phyloP scores from a whole-genome alignment of 129 eudicot species.

The Helichrysum umbraculigerum region DNA sequence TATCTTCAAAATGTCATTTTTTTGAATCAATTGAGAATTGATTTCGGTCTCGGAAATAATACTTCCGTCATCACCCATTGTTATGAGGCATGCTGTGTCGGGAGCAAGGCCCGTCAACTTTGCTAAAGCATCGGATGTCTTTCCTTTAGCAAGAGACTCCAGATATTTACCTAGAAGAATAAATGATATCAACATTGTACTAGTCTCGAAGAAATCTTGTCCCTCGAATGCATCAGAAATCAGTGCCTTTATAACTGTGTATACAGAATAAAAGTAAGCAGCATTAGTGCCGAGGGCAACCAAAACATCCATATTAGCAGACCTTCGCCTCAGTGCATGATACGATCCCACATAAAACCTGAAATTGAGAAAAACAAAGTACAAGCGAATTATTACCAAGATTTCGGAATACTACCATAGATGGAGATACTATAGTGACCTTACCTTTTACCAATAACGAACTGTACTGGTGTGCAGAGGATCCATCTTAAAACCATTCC shows the following conservation, averaged over 20 bases:
- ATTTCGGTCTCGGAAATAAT: conserved; percentile 37
- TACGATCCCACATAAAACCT: conserved; percentile 60
- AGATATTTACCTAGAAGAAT: conserved; percentile 43
- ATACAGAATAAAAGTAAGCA: conserved; percentile 55
- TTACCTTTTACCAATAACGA: conserved; percentile 52
- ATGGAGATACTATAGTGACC: neutral
- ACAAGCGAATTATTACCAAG: neutral
- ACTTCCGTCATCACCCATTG: conserved; percentile 33
- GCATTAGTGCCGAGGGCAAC: conserved; percentile 66
- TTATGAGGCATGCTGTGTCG: conserved; percentile 39
- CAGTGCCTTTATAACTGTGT: conserved; percentile 41
- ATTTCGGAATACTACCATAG: neutral
- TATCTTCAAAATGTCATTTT: conserved; percentile 38
- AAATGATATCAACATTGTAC: conserved; percentile 49
- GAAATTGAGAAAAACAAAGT: neutral
- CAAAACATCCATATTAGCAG: conserved; percentile 68
- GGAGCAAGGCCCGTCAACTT: conserved; percentile 48
- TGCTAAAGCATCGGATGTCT: conserved; percentile 52
- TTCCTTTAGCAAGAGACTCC: conserved; percentile 48
- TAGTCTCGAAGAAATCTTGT: conserved; percentile 55
- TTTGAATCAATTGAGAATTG: conserved; percentile 35
- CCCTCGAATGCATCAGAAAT: conserved; percentile 41
- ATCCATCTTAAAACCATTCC: conserved; percentile 60
- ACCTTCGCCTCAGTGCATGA: conserved; percentile 48
- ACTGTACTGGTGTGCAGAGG: conserved; percentile 59